phyloP scores from a whole-genome alignment of 306 rosid species.

The Acacia acuminata region DNA sequence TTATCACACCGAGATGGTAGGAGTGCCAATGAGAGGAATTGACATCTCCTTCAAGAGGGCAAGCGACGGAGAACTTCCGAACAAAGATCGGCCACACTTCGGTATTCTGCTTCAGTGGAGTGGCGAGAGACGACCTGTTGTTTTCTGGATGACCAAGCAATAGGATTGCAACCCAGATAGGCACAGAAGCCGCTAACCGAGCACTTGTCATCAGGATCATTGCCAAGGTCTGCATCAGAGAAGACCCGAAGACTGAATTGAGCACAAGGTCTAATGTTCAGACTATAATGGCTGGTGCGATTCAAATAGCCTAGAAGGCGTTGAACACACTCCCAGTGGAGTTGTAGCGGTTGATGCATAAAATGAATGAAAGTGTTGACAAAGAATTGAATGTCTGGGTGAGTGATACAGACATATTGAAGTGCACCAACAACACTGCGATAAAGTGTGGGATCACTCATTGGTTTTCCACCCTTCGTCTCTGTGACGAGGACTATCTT shows the following conservation, averaged over 20 bases:
- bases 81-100: not conserved
- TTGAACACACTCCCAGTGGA: not conserved
- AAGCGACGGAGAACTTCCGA: fast-evolving
- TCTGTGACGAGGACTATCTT: fast-evolving
- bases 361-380: not conserved
- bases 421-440: not conserved
- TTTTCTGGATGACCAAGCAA: not conserved
- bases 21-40: too few species aligned
- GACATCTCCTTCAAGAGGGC: not conserved
- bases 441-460: not conserved
- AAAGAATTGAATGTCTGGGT: not conserved
- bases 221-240: not conserved
- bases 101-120: not conserved
- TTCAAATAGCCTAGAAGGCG: not conserved
- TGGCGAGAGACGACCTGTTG: not conserved
- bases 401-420: not conserved
- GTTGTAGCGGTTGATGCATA: not conserved
- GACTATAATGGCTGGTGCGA: not conserved
- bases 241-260: too few species aligned
- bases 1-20: too few species aligned
- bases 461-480: fast-evolving
- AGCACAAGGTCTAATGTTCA: not conserved
- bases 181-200: not conserved
- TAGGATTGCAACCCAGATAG: not conserved
- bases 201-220: not conserved